phyloP scores from a whole-genome alignment of 495 filamentous ascomycete species.

The Aspergillus egyptiacus region DNA sequence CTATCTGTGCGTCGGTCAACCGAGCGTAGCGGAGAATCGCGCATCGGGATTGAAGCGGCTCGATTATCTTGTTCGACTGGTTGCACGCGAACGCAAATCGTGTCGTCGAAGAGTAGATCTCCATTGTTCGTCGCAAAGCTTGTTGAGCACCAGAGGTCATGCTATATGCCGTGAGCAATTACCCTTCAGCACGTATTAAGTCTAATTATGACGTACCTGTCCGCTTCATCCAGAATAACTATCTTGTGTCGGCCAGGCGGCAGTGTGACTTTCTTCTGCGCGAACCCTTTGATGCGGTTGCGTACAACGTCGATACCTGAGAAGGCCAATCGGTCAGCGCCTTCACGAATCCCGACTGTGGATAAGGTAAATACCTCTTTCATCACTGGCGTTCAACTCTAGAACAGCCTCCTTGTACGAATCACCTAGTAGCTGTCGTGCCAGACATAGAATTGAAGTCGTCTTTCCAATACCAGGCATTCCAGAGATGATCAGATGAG shows the following conservation, averaged over 20 bases:
- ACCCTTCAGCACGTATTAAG: background rate
- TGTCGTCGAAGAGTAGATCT: slow-evolving; percentile 96
- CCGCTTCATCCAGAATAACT: slow-evolving; percentile 96
- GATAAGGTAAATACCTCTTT: slow-evolving; percentile 56
- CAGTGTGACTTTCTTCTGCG: slow-evolving; percentile 97
- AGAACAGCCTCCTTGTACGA: slow-evolving; percentile 97
- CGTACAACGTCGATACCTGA: slow-evolving; percentile 92
- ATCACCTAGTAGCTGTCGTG: slow-evolving; percentile 84
- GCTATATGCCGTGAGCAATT: slow-evolving; percentile 12
- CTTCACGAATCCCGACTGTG: background rate
- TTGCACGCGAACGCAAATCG: slow-evolving; percentile 99
- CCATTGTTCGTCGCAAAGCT: slow-evolving; percentile 93
- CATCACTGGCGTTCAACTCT: slow-evolving; percentile 93
- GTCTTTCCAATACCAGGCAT: slow-evolving; percentile 99
- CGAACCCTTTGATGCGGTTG: slow-evolving; percentile 98
- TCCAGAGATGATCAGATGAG: slow-evolving; percentile 96
- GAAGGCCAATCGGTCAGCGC: slow-evolving; percentile 8
- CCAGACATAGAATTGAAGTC: slow-evolving; percentile 89
- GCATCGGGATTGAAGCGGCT: slow-evolving; percentile 92
- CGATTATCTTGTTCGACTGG: slow-evolving; percentile 98
- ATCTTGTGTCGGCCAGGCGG: slow-evolving; percentile 89
- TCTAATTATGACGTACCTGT: slow-evolving; percentile 47
- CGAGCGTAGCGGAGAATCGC: slow-evolving; percentile 93
- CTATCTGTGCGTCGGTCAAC: slow-evolving; percentile 86
- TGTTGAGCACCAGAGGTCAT: slow-evolving; percentile 98